Percentiles rank a stretch among this genome's conserved stretches.
phyloP scores from a whole-genome alignment of 441 rosid genomes.

The Gossypium laxum region DNA sequence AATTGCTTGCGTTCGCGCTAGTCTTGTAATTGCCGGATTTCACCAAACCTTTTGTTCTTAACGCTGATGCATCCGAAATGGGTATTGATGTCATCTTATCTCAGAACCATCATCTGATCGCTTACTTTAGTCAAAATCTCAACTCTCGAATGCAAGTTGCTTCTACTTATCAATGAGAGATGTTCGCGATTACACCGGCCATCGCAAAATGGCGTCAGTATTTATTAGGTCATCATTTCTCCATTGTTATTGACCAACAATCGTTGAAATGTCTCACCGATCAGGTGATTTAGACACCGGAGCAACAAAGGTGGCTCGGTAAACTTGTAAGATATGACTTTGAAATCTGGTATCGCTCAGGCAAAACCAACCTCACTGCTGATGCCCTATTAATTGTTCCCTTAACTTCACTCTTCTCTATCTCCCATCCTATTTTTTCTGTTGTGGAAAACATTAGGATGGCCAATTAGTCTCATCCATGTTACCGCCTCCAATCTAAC shows the following conservation, averaged over 20 bases:
- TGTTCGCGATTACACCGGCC: not conserved
- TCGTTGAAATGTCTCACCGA: not conserved
- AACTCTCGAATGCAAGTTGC: not conserved
- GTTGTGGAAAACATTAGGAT: not conserved
- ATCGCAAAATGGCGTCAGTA: not conserved
- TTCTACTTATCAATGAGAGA: not conserved
- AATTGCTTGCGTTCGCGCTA: not conserved
- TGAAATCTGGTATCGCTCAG: not conserved
- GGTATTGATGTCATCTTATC: not conserved
- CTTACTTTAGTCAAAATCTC: not conserved
- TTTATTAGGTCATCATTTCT: not conserved
- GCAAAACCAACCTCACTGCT: not conserved
- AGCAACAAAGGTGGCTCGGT: not conserved
- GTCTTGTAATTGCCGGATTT: not conserved
- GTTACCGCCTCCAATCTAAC: not conserved
- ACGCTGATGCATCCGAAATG: not conserved
- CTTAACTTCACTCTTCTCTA: not conserved
- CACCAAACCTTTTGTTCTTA: not conserved
- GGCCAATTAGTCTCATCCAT: not conserved
- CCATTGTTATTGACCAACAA: not conserved
- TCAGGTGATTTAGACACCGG: not conserved
- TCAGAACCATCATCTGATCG: not conserved
- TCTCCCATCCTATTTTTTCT: not conserved
- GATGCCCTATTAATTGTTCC: not conserved
- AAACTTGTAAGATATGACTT: not conserved